These are phyloP conservation scores for Neurospora sp. DNA, from an alignment of 2,329 filamentous ascomycete species.

Conservation along the genomic window DNA sequence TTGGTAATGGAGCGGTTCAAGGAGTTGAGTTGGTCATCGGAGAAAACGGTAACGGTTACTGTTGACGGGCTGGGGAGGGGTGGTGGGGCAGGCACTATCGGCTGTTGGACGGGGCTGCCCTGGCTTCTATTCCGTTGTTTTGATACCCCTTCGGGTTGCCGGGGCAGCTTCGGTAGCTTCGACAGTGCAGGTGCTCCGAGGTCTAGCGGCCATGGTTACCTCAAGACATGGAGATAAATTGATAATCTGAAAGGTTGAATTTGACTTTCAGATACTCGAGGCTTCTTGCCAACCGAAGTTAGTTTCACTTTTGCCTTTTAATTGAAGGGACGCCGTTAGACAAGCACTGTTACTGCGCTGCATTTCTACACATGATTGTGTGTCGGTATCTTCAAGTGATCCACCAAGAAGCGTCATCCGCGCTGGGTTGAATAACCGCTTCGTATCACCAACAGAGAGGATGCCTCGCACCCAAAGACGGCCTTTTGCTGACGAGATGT, in stretches of 20 bases:
- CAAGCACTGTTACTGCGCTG: not conserved
- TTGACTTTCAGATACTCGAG: not conserved
- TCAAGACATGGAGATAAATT: not conserved
- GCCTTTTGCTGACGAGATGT: not conserved
- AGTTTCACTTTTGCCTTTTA: not conserved
- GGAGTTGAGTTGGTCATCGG: not conserved
- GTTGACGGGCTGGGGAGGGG: not conserved
- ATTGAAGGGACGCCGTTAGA: not conserved
- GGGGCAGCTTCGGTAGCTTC: not conserved
- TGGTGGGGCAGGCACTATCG: not conserved
- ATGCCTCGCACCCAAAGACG: not conserved
- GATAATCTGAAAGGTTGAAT: not conserved
- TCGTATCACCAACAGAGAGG: not conserved
- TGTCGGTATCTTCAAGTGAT: not conserved
- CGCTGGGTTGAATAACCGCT: not conserved
- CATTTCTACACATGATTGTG: not conserved
- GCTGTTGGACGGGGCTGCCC: not conserved
- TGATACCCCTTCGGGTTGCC: not conserved
- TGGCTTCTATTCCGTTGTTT: not conserved
- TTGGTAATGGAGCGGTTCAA: not conserved
- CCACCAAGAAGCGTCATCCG: not conserved
- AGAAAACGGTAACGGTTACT: not conserved
- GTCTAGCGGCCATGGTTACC: not conserved
- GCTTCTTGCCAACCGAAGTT: not conserved
- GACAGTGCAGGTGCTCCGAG: conserved; percentile 1